Percentiles rank a stretch among this genome's conserved stretches.
Evolutionary conservation across 768 basidiomycete species (phyloP).

Genomic region (Tulasnella sp.): DNA sequence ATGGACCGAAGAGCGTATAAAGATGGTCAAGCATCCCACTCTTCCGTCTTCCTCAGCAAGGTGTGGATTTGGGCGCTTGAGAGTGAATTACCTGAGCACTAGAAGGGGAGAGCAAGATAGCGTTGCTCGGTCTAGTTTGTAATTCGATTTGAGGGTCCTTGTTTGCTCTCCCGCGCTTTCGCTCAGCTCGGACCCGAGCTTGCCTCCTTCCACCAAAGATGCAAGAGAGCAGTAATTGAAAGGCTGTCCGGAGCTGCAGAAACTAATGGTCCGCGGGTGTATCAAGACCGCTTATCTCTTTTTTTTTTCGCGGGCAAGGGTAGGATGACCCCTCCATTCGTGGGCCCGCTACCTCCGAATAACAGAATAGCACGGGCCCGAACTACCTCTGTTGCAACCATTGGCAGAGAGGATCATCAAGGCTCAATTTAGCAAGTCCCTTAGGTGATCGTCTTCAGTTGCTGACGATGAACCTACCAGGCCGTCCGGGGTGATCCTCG

Average conservation of each 20-base stretch:
- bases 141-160: background rate
- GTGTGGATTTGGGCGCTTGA: background rate
- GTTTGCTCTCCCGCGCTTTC: background rate
- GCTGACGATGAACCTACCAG: no score
- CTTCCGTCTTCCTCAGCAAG: background rate
- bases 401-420: no score
- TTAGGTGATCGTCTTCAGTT: no score
- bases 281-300: background rate
- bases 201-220: background rate
- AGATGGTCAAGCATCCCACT: slow-evolving; percentile 6
- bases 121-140: background rate
- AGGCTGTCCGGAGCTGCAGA: background rate
- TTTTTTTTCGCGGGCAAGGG: background rate
- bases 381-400: no score
- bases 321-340: no score
- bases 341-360: no score
- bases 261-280: background rate
- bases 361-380: no score
- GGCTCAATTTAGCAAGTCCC: no score
- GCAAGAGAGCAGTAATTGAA: background rate
- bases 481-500: background rate
- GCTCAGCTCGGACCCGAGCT: background rate
- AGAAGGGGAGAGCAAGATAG: background rate
- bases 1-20: slow-evolving; percentile 3
- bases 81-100: no score